phyloP scores from a whole-genome alignment of 2,329 filamentous ascomycete genomes.

The Diaporthe sp. region DNA sequence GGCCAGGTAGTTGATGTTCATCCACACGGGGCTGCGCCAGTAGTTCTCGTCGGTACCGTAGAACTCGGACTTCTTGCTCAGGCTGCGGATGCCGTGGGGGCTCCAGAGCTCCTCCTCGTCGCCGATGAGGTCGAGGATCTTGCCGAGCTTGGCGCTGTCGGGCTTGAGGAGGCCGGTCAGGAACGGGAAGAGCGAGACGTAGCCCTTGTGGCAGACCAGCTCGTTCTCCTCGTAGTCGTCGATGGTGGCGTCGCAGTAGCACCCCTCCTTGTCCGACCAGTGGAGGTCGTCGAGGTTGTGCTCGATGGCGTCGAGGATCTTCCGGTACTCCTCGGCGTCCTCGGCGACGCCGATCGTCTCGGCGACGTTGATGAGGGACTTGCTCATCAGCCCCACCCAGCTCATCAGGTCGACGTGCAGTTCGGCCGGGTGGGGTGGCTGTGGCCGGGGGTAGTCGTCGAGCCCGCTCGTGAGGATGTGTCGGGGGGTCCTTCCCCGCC shows the following conservation, averaged over 20 bases:
- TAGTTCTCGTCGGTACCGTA: conserved; percentile 97
- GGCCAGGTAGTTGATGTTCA: conserved; percentile 95
- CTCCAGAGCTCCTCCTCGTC: conserved; percentile 93
- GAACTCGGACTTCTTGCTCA: conserved; percentile 85
- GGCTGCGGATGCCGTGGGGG: conserved; percentile 86
- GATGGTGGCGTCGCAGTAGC: conserved; percentile 95
- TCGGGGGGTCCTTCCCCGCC: conserved; percentile 88
- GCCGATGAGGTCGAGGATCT: conserved; percentile 81
- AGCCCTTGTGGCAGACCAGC: conserved; percentile 96
- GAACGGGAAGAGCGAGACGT: conserved; percentile 94
- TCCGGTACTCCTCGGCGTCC: conserved; percentile 80
- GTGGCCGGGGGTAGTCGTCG: conserved; percentile 94
- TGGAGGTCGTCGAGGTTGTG: conserved; percentile 93
- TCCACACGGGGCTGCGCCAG: conserved; percentile 95
- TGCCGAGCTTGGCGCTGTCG: conserved; percentile 80
- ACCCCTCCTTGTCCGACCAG: conserved; percentile 85
- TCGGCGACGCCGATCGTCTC: conserved; percentile 80
- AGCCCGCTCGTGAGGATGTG: conserved; percentile 95
- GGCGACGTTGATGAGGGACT: conserved; percentile 86
- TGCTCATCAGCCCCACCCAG: conserved; percentile 98
- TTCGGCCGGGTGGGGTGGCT: conserved; percentile 95
- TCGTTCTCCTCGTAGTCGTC: conserved; percentile 93
- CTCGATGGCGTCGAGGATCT: conserved; percentile 81
- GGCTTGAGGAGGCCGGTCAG: conserved; percentile 83
- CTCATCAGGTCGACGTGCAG: conserved; percentile 94